Evolutionary conservation across 352 stramenopile species (phyloP).

Genomic region (Thraustotheca clavata): DNA sequence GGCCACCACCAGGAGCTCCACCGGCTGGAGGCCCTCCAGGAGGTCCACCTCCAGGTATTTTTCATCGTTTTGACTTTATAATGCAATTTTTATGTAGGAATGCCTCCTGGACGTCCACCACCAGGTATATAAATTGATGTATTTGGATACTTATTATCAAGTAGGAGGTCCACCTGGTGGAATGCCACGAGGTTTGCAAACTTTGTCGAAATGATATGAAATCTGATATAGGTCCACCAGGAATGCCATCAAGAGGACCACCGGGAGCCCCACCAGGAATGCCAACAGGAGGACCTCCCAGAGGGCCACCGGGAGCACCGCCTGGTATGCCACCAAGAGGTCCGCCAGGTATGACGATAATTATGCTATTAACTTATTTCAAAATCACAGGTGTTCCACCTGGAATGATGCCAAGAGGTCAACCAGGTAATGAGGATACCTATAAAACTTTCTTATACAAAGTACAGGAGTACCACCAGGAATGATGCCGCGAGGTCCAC

Average conservation of each 20-base stretch:
- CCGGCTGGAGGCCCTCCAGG: slow-evolving; percentile 26
- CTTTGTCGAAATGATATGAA: neutral
- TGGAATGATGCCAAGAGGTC: slow-evolving; percentile 24
- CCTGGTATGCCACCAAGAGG: slow-evolving; percentile 32
- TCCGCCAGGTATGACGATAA: slow-evolving; percentile 19
- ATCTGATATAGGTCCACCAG: slow-evolving; percentile 7
- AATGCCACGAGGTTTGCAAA: slow-evolving; percentile 15
- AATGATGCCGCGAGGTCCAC: slow-evolving; percentile 23
- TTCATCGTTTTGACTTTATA: too few relatives aligned
- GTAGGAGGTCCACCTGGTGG: slow-evolving; percentile 11
- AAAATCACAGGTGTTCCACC: slow-evolving; percentile 19
- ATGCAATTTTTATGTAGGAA: too few relatives aligned
- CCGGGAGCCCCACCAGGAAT: slow-evolving; percentile 23
- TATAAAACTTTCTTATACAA: neutral
- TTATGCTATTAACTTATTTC: slow-evolving; percentile 27
- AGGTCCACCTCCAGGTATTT: slow-evolving; percentile 34
- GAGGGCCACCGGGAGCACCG: slow-evolving; percentile 26
- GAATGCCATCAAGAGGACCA: slow-evolving; percentile 21
- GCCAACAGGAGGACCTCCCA: slow-evolving; percentile 18
- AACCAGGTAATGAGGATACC: slow-evolving; percentile 30
- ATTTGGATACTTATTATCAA: neutral
- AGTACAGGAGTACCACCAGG: slow-evolving; percentile 25
- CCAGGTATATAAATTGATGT: neutral
- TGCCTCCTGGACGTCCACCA: neutral
- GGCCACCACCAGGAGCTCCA: slow-evolving; percentile 24